Base-by-base conservation (phyloP, 2,329 filamentous ascomycete genomes). In the Dactylonectria macrodidyma region DNA sequence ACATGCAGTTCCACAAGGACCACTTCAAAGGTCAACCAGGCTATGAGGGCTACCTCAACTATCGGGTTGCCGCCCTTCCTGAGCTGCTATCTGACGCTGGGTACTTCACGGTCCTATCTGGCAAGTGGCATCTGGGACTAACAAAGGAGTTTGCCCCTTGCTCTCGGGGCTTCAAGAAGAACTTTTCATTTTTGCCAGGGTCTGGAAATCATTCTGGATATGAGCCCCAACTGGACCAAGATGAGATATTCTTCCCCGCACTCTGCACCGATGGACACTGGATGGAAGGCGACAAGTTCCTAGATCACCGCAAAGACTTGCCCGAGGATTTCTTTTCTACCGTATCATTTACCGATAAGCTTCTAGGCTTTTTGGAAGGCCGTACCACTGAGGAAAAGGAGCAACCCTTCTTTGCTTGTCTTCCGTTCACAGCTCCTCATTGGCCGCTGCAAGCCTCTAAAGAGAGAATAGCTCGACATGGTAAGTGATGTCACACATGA, bases 1-100 rank as follows among this genome's bases (percentile, higher is more conserved):
- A 62, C 34, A 62, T 66, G 57, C 65, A 59, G 12, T 46, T 44
- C 41, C 30, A 61, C 34, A 47, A 63, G 14, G 59, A 66, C 12
- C 34, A 65, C 19, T 69, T 66, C 50, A 58, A 55, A 2, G 85
- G 85, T 5, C 50, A 34, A 34, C 2, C 86, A 87, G 70, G 84
- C 83, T 76, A 79, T 30, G 77, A 78, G 58, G 78, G 78, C 16
- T 79, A 79, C 48, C 66, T 79, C 11, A 79, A 63, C 11, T 12
- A 34, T 26, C 54, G 61, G 6, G 61, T 63, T 3, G 61, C 46
- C 1, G 46, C 61, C 9, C 26, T 63, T 2, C 34, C 61, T 3
- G 61, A 63, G n/a, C 52, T 63, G 7, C n/a, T 63, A 10, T 36
- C 36, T 6, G 61, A 58, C 8, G 46, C 36, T 10, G 61, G 61